Percentiles rank a stretch among this genome's conserved stretches.
Evolutionary conservation across 139 green algal species (phyloP).

Genomic region (Pseudopediastrum boryanum): DNA sequence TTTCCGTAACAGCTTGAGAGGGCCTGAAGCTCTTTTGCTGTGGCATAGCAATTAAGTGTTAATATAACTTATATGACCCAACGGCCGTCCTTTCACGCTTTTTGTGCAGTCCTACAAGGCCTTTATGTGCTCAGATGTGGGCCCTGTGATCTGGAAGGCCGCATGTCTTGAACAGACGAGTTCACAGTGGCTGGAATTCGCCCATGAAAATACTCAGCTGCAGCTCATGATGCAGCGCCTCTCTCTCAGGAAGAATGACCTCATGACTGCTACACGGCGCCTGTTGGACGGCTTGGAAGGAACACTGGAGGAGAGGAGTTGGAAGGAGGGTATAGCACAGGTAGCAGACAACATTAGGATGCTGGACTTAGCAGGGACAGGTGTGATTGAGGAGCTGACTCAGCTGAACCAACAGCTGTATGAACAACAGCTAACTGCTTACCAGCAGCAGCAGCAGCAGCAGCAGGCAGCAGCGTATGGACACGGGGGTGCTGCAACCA

Average conservation of each 20-base stretch:
- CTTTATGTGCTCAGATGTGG: not conserved
- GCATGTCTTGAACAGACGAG: not conserved
- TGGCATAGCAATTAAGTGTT: not conserved
- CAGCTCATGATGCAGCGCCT: constrained; percentile 1
- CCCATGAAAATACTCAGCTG: not conserved
- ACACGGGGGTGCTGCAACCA: too few relatives aligned
- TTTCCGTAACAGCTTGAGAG: not conserved
- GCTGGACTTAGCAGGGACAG: not conserved
- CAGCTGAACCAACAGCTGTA: not conserved
- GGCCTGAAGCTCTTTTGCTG: not conserved
- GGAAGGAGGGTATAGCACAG: not conserved
- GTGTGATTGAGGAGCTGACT: not conserved
- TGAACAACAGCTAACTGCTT: too few relatives aligned
- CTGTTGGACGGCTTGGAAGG: constrained; percentile 1
- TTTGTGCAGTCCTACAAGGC: not conserved
- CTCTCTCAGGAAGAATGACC: not conserved
- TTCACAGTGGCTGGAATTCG: not conserved
- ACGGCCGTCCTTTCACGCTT: too few relatives aligned
- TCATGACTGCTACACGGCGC: not conserved
- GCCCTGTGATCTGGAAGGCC: not conserved
- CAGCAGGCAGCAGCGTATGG: too few relatives aligned
- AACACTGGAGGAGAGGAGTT: not conserved
- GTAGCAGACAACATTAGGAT: not conserved
- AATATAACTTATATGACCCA: too few relatives aligned
- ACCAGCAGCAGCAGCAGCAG: too few relatives aligned